phyloP scores from a whole-genome alignment of 331 rosid genomes.

The Ulmus americana region DNA sequence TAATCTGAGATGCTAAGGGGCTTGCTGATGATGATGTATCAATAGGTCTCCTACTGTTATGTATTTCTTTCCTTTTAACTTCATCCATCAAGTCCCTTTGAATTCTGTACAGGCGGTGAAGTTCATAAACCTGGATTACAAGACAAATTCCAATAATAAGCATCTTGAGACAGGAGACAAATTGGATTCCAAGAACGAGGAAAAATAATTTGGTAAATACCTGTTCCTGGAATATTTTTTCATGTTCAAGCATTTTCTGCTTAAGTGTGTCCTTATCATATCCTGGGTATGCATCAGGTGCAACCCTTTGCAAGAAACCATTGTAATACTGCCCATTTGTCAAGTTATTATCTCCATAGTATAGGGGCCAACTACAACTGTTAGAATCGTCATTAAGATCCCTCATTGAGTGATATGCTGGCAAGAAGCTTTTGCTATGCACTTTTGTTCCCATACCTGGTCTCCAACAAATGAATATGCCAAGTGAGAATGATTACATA shows the following conservation, averaged over 20 bases:
- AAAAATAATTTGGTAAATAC: conserved; percentile 26
- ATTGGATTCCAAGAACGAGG: neutral
- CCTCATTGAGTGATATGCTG: conserved; percentile 74
- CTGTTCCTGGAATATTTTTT: conserved; percentile 72
- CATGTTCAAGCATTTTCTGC: conserved; percentile 85
- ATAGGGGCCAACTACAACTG: conserved; percentile 70
- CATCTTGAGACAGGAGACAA: neutral
- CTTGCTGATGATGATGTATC: conserved; percentile 57
- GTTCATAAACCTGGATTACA: conserved; percentile 66
- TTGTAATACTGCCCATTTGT: conserved; percentile 57
- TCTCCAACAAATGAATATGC: conserved; percentile 19
- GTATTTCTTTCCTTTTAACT: conserved; percentile 48
- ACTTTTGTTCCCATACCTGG: conserved; percentile 98
- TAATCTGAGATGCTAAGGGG: conserved; percentile 61
- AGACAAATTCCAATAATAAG: conserved; percentile 17
- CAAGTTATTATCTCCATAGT: conserved; percentile 51
- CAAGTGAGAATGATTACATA: neutral
- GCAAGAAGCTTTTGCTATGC: conserved; percentile 54
- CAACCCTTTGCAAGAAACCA: conserved; percentile 41
- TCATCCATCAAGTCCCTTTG: conserved; percentile 89
- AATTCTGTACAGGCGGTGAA: conserved; percentile 78
- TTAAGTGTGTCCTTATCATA: conserved; percentile 69
- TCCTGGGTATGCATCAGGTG: conserved; percentile 45
- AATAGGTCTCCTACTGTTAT: conserved; percentile 39
- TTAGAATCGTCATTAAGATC: conserved; percentile 94